phyloP scores from a whole-genome alignment of 345 rosid species.

The Xanthoceras sorbifolium region DNA sequence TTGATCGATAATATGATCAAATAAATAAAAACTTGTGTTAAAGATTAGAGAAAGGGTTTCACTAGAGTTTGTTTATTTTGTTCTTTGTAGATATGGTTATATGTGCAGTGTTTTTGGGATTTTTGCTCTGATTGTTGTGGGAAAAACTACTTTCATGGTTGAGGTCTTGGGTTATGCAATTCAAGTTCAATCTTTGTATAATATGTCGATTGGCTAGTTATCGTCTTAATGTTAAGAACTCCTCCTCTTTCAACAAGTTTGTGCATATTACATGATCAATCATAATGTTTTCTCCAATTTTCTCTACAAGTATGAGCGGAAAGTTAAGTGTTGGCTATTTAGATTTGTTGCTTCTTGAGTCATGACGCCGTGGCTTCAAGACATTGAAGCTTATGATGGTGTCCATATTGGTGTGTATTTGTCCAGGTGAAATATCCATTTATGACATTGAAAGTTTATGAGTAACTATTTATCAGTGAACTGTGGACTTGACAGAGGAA shows the following conservation, averaged over 20 bases:
- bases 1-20: conserved; percentile 26
- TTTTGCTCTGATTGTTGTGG: not conserved
- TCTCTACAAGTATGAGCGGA: not conserved
- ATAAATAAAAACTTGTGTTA: not conserved
- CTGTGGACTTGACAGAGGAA: not conserved
- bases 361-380: not conserved
- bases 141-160: not conserved
- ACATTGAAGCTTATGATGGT: not conserved
- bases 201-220: not conserved
- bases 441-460: too few relatives aligned
- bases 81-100: not conserved
- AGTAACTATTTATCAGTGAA: not conserved
- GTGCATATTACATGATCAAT: not conserved
- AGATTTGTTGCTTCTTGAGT: too few relatives aligned
- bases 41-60: not conserved
- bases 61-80: not conserved
- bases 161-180: not conserved
- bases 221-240: not conserved
- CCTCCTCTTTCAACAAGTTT: not conserved
- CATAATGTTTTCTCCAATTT: not conserved
- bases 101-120: not conserved
- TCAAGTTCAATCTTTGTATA: not conserved
- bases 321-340: not conserved
- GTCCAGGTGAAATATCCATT: not conserved
- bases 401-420: not conserved